Base-by-base conservation (phyloP, 306 rosid genomes). In the Mimosa pudica region DNA sequence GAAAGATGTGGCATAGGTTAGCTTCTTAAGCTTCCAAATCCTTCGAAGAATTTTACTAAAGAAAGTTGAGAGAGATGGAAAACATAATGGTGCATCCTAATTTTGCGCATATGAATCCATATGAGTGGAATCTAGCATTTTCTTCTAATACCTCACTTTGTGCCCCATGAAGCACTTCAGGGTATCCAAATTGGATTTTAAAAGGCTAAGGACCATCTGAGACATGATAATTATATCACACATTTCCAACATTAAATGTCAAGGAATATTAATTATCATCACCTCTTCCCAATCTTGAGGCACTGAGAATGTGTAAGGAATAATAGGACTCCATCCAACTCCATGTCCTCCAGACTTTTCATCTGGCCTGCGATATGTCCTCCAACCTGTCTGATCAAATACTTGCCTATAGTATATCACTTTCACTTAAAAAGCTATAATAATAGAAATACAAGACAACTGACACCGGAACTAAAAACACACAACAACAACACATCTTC, bases 291-390 rank as follows among this genome's bases (percentile, higher is more conserved):
- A 95, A 71, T 85, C 97, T 84, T 87, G 89, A 57, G 98, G 98
- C 72, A 95, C 99, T 48, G 84, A 79, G 86, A 95, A 95, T 65
- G 60, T 42, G 67, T 95, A 95, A 64, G 99, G 99, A 73, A 95
- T 95, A 73, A 95, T 95, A 67, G 99, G 99, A 87, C 99, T 95
- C 99, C 99, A 95, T 76, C 99, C 99, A 73, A 95, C 98, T 41
- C 99, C 99, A 75, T 95, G 97, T 80, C 99, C 99, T 80, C 99
- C 99, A 3, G 99, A 95, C 81, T 95, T 95, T 77, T 93, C 99
- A 81, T 95, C 99, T 3, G 98, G 98, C 86, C 99, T 89, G 62
- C 93, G 97, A 85, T 95, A 95, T 24, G 99, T 93, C 88, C 99
- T 95, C 99, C 99, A 95, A 82, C 99, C 98, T 95, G 94, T 89